Conservation (phyloP, 768 basidiomycete species). For the Pleurotus salmoneostramineus region DNA sequence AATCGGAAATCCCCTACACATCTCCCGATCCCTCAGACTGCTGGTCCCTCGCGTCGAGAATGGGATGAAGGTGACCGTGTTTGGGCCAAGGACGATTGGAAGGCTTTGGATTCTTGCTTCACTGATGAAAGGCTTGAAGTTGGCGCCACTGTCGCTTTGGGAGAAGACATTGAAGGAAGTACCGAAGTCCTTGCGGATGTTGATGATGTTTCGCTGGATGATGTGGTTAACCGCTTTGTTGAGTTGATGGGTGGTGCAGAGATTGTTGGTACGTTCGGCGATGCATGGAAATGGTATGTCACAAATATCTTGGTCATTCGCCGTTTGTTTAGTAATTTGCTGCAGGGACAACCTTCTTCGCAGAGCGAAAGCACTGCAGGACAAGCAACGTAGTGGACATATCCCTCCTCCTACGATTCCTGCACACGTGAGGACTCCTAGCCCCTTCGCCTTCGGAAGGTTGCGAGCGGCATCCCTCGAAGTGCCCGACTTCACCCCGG, state of each 20-base stretch:
- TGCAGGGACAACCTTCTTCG: conserved; percentile 47
- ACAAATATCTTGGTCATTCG: conserved; percentile 3
- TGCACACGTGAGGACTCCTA: conserved; percentile 8
- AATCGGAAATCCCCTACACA: not conserved
- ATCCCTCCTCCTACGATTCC: conserved; percentile 53
- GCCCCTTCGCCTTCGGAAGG: conserved; percentile 8
- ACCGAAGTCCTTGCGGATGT: conserved; percentile 39
- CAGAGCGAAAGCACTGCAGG: conserved; percentile 52
- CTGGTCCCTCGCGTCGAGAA: conserved; percentile 5
- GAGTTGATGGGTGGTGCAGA: conserved; percentile 42
- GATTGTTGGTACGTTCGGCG: conserved; percentile 33
- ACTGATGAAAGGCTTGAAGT: conserved; percentile 62
- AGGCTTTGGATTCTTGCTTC: conserved; percentile 72
- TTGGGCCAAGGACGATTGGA: conserved; percentile 83
- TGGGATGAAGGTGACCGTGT: conserved; percentile 16
- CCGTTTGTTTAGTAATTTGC: not conserved
- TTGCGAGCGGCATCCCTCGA: conserved; percentile 25
- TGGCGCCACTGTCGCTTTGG: conserved; percentile 23
- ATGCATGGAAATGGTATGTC: conserved; percentile 57
- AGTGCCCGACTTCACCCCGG: conserved; percentile 53
- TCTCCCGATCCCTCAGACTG: not conserved
- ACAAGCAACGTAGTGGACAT: conserved; percentile 54
- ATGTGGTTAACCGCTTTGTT: conserved; percentile 61
- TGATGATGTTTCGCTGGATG: conserved; percentile 46
- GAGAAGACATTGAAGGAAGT: conserved; percentile 17